phyloP scores from a whole-genome alignment of 164 flowering plant genomes.

The Euptelea pleiosperma region DNA sequence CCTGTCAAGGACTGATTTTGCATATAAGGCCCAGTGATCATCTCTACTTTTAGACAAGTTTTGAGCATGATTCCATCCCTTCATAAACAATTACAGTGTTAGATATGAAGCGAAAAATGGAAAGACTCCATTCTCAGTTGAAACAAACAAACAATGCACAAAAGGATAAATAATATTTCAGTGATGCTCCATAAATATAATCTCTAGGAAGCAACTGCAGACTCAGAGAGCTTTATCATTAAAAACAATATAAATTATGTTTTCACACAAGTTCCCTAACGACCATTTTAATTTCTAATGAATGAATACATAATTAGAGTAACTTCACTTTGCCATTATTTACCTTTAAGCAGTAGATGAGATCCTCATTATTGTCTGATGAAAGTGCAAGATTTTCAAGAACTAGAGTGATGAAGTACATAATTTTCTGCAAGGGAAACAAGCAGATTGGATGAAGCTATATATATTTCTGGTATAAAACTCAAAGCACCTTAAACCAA shows the following conservation, averaged over 20 bases:
- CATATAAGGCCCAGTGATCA: slow-evolving; percentile 80
- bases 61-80: slow-evolving; percentile 85
- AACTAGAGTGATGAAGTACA: slow-evolving; percentile 74
- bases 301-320: not conserved
- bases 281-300: not conserved
- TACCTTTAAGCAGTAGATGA: slow-evolving; percentile 93
- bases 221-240: too few species aligned
- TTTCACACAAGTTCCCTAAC: not conserved
- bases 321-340: slow-evolving; percentile 2
- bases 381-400: slow-evolving; percentile 91
- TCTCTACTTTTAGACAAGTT: slow-evolving; percentile 50
- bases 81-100: slow-evolving; percentile 13
- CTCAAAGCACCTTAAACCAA: not conserved
- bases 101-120: not conserved
- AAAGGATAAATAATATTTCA: too few species aligned
- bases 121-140: not conserved
- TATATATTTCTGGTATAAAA: not conserved
- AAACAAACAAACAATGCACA: too few species aligned
- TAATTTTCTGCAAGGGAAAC: slow-evolving; percentile 69
- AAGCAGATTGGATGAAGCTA: not conserved
- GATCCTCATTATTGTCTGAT: slow-evolving; percentile 86
- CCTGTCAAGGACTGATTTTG: slow-evolving; percentile 95
- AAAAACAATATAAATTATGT: too few species aligned
- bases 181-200: not conserved
- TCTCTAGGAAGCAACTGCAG: not conserved